Percentiles rank a stretch among this genome's conserved stretches.
These are phyloP conservation scores for Saturnispora ahearnii DNA, from an alignment of 805 yeast genomes.

Conservation along the genomic window DNA sequence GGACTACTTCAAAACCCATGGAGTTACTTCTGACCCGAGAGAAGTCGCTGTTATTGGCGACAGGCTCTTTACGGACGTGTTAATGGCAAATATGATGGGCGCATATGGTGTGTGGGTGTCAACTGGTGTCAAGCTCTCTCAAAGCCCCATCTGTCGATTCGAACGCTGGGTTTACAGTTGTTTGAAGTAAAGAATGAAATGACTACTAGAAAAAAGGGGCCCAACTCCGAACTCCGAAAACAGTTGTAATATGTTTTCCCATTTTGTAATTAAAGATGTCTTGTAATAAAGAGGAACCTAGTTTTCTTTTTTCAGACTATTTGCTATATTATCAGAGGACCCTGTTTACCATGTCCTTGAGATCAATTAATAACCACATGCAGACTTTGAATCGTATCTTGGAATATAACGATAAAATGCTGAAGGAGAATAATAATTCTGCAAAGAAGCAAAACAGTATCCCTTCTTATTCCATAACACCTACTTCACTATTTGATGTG, in stretches of 20 bases:
- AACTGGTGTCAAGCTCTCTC: slow-evolving; percentile 59
- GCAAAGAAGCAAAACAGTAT: background rate
- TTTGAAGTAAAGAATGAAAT: background rate
- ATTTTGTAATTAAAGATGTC: background rate
- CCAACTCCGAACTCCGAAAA: background rate
- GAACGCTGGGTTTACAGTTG: slow-evolving; percentile 35
- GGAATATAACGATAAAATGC: background rate
- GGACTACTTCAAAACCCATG: slow-evolving; percentile 45
- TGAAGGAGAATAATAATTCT: background rate
- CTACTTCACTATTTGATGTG: slow-evolving; percentile 9
- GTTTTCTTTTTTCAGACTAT: background rate
- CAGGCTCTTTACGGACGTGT: slow-evolving; percentile 78
- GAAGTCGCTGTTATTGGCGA: slow-evolving; percentile 88
- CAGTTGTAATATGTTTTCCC: background rate
- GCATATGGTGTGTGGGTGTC: slow-evolving; percentile 75
- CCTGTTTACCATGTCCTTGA: background rate
- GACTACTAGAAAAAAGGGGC: background rate
- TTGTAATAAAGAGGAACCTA: background rate
- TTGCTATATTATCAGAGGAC: background rate
- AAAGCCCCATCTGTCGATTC: slow-evolving; percentile 40
- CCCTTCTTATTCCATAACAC: background rate
- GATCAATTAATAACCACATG: background rate
- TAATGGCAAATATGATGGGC: slow-evolving; percentile 94
- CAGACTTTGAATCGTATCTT: background rate
- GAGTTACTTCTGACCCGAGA: slow-evolving; percentile 36